phyloP scores from a whole-genome alignment of 352 stramenopile species.

The Achlya hypogyna region DNA sequence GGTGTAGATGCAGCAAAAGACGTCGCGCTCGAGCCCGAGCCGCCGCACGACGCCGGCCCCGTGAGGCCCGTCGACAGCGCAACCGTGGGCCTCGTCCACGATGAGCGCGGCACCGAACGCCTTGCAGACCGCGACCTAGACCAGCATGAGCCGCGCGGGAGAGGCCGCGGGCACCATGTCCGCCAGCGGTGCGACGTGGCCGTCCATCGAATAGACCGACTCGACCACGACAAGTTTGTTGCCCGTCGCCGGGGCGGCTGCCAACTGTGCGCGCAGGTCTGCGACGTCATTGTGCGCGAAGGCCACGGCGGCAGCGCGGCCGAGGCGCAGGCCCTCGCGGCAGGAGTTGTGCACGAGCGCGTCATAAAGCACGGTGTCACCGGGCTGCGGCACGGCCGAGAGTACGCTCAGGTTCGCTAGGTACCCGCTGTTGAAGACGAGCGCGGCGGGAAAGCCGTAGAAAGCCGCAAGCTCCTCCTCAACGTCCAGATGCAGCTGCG shows the following conservation, averaged over 20 bases:
- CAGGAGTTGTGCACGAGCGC: conserved; percentile 96
- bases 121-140: conserved; percentile 48
- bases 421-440: conserved; percentile 97
- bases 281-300: conserved; percentile 91
- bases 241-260: conserved; percentile 21
- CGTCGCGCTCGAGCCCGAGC: conserved; percentile 67
- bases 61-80: conserved; percentile 81
- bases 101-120: conserved; percentile 82
- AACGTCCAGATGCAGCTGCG: conserved; percentile 73
- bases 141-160: background rate
- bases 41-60: conserved; percentile 58
- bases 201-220: conserved; percentile 98
- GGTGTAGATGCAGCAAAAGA: conserved; percentile 89
- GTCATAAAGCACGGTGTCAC: conserved; percentile 93
- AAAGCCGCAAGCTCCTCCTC: conserved; percentile 79
- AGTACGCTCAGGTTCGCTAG: conserved; percentile 93
- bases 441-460: conserved; percentile 82
- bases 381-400: conserved; percentile 80
- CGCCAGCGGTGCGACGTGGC: conserved; percentile 87
- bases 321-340: conserved; percentile 88
- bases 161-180: conserved; percentile 46
- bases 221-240: conserved; percentile 95
- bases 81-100: conserved; percentile 96
- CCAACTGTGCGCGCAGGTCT: conserved; percentile 67
- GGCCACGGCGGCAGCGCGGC: conserved; percentile 43